These are phyloP conservation scores for Ilyonectria robusta DNA, from an alignment of 2,329 filamentous ascomycete species.

Conservation along the genomic window DNA sequence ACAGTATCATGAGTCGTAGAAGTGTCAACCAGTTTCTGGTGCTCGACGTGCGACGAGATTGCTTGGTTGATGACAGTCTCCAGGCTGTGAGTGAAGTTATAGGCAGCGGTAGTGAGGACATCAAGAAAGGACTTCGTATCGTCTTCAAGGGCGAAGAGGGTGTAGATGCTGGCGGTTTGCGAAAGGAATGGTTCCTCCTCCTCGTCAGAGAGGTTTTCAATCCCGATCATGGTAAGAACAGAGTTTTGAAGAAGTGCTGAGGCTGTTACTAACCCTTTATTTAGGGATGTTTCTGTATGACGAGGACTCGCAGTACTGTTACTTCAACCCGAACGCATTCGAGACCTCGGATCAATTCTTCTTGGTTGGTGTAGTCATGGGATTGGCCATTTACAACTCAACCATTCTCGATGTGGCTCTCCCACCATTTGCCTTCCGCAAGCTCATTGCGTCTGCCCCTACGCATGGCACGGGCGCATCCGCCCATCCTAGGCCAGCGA, in stretches of 20 bases:
- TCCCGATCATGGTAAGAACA: slow-evolving; percentile 82
- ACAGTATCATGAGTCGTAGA: slow-evolving; percentile 84
- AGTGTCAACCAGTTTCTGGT: slow-evolving; percentile 83
- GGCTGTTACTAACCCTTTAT: slow-evolving; percentile 30
- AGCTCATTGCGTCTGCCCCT: slow-evolving; percentile 85
- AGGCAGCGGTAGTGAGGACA: slow-evolving; percentile 83
- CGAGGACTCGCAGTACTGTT: slow-evolving; percentile 90
- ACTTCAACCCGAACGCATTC: slow-evolving; percentile 92
- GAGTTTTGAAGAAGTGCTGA: neutral
- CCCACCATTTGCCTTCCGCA: slow-evolving; percentile 90
- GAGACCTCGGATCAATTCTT: slow-evolving; percentile 95
- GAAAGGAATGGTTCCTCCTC: slow-evolving; percentile 95
- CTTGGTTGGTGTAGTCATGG: slow-evolving; percentile 88
- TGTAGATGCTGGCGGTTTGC: slow-evolving; percentile 88
- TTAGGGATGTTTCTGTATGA: slow-evolving; percentile 93
- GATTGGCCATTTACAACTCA: slow-evolving; percentile 94
- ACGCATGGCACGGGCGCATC: slow-evolving; percentile 67
- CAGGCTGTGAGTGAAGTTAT: slow-evolving; percentile 88
- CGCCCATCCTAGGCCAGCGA: slow-evolving; percentile 70
- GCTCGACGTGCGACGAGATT: slow-evolving; percentile 84
- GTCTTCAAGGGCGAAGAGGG: slow-evolving; percentile 92
- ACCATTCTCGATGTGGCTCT: slow-evolving; percentile 92
- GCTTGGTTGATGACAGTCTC: slow-evolving; percentile 89
- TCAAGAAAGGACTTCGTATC: slow-evolving; percentile 91
- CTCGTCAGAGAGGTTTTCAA: slow-evolving; percentile 92